phyloP scores from a whole-genome alignment of 331 rosid genomes.

The Malus hybrid region DNA sequence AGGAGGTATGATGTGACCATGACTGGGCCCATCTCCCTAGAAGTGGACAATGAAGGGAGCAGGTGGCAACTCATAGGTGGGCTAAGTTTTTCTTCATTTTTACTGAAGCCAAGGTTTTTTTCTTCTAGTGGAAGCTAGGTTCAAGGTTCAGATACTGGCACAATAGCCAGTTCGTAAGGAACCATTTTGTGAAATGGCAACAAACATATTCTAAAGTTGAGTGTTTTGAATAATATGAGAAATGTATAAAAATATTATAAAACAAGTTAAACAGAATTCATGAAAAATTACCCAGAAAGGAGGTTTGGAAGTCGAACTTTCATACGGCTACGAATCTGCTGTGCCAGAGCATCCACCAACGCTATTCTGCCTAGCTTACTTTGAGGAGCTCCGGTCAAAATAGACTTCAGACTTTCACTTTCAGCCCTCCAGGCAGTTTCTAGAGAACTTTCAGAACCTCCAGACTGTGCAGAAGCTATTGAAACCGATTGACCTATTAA shows the following conservation, averaged over 20 bases:
- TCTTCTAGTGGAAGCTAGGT: neutral
- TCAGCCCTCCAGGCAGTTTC: conserved; percentile 98
- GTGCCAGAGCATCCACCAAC: conserved; percentile 87
- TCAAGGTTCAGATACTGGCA: neutral
- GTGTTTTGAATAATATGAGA: neutral
- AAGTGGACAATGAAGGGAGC: neutral
- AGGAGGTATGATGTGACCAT: neutral
- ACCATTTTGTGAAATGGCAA: neutral
- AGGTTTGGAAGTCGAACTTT: conserved; percentile 86
- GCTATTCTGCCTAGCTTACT: conserved; percentile 94
- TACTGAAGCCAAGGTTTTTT: neutral
- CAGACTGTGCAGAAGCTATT: conserved; percentile 85
- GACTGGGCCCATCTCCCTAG: neutral
- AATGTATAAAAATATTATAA: neutral
- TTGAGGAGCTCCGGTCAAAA: conserved; percentile 89
- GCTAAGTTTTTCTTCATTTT: neutral
- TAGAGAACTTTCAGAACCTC: conserved; percentile 76
- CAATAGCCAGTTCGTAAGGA: too few species aligned
- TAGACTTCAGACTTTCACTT: conserved; percentile 90
- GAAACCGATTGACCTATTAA: conserved; percentile 92
- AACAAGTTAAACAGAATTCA: neutral
- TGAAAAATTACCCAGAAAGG: conserved; percentile 66
- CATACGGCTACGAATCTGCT: conserved; percentile 80
- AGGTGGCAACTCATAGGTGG: neutral
- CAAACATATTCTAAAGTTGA: neutral